A percentile compares a stretch with the other conserved stretches of the same genome.
These are phyloP conservation scores for Ajuga reptans DNA, from an alignment of 305 asterid species.

Conservation along the genomic window DNA sequence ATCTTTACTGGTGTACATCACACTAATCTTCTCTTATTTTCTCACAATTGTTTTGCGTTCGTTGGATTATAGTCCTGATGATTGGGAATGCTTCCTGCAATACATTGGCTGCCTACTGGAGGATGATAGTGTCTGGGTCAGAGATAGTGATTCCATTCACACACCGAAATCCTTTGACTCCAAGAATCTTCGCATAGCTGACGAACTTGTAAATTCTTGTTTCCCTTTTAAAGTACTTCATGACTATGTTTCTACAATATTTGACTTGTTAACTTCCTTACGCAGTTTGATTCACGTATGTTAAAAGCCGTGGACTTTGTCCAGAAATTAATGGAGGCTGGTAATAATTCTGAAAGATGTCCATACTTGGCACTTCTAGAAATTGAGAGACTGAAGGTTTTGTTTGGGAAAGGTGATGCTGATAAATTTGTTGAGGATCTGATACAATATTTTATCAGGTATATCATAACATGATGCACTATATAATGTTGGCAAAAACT, in stretches of 20 bases:
- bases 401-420: slow-evolving; percentile 58
- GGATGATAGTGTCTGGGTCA: slow-evolving; percentile 53
- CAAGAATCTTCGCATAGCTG: slow-evolving; percentile 47
- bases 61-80: slow-evolving; percentile 71
- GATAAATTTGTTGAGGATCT: slow-evolving; percentile 56
- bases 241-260: slow-evolving; percentile 16
- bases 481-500: neutral
- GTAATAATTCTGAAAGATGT: slow-evolving; percentile 55
- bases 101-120: slow-evolving; percentile 85
- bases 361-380: slow-evolving; percentile 78
- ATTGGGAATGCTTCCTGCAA: slow-evolving; percentile 86
- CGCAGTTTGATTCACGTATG: slow-evolving; percentile 80
- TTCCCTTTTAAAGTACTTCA: slow-evolving; percentile 17
- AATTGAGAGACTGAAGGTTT: slow-evolving; percentile 70
- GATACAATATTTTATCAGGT: slow-evolving; percentile 69
- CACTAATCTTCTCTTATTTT: neutral
- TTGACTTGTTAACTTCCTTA: slow-evolving; percentile 30
- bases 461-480: slow-evolving; percentile 1
- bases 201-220: slow-evolving; percentile 57
- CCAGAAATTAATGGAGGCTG: slow-evolving; percentile 43
- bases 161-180: slow-evolving; percentile 30
- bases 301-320: slow-evolving; percentile 57
- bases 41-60: slow-evolving; percentile 15
- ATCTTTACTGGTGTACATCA: slow-evolving; percentile 4
- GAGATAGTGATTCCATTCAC: slow-evolving; percentile 35